Evolutionary conservation across 495 filamentous ascomycete species (phyloP), one percentile per base, ranked within the genome.

Genomic region (Hyaloscypha variabilis): DNA sequence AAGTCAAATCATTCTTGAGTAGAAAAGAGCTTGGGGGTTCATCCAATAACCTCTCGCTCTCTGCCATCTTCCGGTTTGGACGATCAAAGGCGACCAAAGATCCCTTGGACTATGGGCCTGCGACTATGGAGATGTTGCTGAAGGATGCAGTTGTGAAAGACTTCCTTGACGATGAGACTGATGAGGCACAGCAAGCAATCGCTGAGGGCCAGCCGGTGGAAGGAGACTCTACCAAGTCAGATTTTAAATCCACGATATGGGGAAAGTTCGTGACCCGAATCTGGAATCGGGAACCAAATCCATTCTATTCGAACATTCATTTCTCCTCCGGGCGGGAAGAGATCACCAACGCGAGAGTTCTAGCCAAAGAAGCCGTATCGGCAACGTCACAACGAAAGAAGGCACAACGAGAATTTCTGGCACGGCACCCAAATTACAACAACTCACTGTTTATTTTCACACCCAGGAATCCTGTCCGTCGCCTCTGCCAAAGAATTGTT

Each of bases 141-240:
- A 97, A 97, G 69, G 95, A 97, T 77, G 93, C 91, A 11, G 91
- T 98, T 29, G 93, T 98, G 29, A 87, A 86, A 66, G 95, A 97
- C 67, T 99, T 98, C 69, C 87, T 99, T 17, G 91, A 97, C 71
- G 93, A 97, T 67, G 81, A 82, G 71, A 64, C 58, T 42, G 64
- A 30, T 21, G 54, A 30, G 13, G 26, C 73, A 13, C 70, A 79
- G 3, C 79, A 83, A 57, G 71, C 81, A 58, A 67, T 63, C 8
- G 75, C 76, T 49, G 68, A 69, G 42, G 75, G 78, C 29, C 74
- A 76, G 2, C 71, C 79, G 26, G 67, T 72, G 53, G 61, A 52
- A 2, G 61, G 60, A 1, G 46, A 69, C 14, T 61, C 57, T 58
- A 75, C 82, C 60, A 79, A 85, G 58, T 81, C 81, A 23, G 85